Percentiles rank a stretch among this genome's conserved stretches.
Conservation (phyloP, 805 yeast genomes). For the Maudiozyma pseudohumilis region DNA sequence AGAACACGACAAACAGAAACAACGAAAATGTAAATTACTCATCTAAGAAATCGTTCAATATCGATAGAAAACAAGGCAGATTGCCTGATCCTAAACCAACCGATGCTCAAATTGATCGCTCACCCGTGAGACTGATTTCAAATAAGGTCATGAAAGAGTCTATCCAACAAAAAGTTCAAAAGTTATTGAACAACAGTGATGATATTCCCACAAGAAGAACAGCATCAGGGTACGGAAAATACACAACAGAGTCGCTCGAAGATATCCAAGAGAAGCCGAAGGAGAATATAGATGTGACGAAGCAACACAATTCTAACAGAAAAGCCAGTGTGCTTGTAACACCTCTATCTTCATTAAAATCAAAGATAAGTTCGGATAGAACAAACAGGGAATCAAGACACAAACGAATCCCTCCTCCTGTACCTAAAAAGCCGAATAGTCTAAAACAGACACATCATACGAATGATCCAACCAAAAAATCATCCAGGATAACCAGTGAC, state of each 20-base stretch:
- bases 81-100: too few relatives aligned
- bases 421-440: conserved; percentile 18
- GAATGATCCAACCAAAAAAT: conserved; percentile 22
- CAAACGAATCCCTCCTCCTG: conserved; percentile 39
- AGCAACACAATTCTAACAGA: neutral
- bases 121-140: conserved; percentile 6
- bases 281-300: neutral
- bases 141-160: conserved; percentile 21
- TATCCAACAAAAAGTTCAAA: conserved; percentile 48
- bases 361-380: neutral
- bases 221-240: conserved; percentile 77
- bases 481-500: conserved; percentile 3
- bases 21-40: too few relatives aligned
- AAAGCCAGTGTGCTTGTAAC: conserved; percentile 1
- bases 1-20: too few relatives aligned
- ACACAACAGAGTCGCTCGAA: too few relatives aligned
- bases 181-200: conserved; percentile 31
- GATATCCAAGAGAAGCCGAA: neutral
- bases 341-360: neutral
- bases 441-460: conserved; percentile 1
- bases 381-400: neutral
- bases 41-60: too few relatives aligned
- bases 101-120: neutral
- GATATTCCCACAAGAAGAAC: conserved; percentile 33
- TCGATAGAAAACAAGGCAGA: too few relatives aligned